phyloP scores from a whole-genome alignment of 768 basidiomycete genomes.

The Podaxis carcinomalis region DNA sequence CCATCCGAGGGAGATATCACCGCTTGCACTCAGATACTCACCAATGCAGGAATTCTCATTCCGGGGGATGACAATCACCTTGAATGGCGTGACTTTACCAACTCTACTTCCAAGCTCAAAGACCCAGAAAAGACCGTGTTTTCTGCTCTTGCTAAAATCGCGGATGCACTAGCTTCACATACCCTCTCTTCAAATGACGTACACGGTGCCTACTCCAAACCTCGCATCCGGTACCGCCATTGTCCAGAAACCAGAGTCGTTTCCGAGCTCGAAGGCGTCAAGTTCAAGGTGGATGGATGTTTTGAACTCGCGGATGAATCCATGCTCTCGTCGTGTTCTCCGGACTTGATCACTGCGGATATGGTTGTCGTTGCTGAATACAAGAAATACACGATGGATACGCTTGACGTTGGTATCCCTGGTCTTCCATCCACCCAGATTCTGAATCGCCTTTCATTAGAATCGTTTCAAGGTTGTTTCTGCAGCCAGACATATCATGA shows the following conservation, averaged over 20 bases:
- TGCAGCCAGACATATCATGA: constrained; percentile 17
- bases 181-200: too few species aligned
- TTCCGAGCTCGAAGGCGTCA: background rate
- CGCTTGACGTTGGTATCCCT: background rate
- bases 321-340: background rate
- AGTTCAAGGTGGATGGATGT: background rate
- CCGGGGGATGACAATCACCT: background rate
- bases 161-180: background rate
- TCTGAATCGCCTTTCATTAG: background rate
- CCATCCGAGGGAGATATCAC: background rate
- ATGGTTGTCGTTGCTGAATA: background rate
- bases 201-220: background rate
- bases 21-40: background rate
- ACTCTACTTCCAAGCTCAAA: background rate
- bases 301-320: background rate
- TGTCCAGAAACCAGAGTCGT: background rate
- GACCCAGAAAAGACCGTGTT: background rate
- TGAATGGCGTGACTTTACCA: background rate
- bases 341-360: background rate
- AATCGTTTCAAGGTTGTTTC: constrained; percentile 7
- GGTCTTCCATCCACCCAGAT: background rate
- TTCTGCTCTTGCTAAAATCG: background rate
- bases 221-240: background rate
- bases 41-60: background rate
- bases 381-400: background rate